Evolutionary conservation across 495 filamentous ascomycete species (phyloP), one percentile per base, ranked within the genome.

Genomic region (Tuber indicum): DNA sequence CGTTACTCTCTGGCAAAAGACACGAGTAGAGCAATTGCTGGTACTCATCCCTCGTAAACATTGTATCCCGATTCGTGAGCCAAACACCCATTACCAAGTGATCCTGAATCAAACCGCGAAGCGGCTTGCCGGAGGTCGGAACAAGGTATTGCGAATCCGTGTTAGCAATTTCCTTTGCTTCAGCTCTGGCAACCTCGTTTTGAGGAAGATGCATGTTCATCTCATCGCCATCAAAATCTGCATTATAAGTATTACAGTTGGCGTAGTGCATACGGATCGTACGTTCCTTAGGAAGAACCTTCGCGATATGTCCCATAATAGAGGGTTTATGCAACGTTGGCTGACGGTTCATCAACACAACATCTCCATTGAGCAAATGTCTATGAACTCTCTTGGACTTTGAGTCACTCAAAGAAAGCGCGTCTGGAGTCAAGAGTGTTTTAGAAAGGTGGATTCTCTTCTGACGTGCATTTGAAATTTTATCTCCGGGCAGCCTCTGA

Each of bases 121-220:
- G 88, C 0, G 96, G 96, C 81, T 97, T 97, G 47, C 96, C 96
- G 8, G 94, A 93, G 3, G 96, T 99, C 17, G 90, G 92, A 75
- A 94, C 94, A 71, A 98, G 90, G 84, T 99, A 99, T 81, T 99
- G 96, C 82, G 97, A 93, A 83, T 99, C 95, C 23, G 96, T 97
- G 84, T 97, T 94, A 16, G 96, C 96, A 81, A 99, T 91, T 83
- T 92, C 91, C 73, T 94, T 87, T 4, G 96, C 96, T 85, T 99
- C 96, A 4, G 94, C 91, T 76, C 96, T 88, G 41, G 95, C 96
- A 82, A 98, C 87, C 83, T 98, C 96, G 81, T 96, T 98, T 80
- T 99, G 96, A 16, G 96, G 96, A 83, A 99, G 97, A 84, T 99
- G 96, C 96, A 99, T 97, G 84, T 99, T 99, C 96, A 99, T 99